Evolutionary conservation across 75 land plant species (phyloP).

Genomic region (Selaginella moellendorffii): DNA sequence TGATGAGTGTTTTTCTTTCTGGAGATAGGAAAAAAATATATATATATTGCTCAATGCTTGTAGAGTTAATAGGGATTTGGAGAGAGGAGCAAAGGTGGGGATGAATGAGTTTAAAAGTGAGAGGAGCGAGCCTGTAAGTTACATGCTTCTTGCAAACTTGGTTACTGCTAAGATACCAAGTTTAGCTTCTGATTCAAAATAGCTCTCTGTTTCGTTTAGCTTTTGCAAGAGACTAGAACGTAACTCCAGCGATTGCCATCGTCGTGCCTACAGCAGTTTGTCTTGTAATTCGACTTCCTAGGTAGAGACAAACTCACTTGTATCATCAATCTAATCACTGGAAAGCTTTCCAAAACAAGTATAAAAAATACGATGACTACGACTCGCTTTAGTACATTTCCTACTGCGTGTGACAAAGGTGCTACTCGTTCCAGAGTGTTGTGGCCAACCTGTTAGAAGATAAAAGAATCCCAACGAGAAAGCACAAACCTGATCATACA

Average conservation of each 20-base stretch:
- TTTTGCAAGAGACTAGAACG: neutral
- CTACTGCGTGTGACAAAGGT: conserved; percentile 8
- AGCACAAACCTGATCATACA: no score
- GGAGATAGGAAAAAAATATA: no score
- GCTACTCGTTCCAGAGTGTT: conserved; percentile 7
- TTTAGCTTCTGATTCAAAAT: no score
- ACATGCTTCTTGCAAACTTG: no score
- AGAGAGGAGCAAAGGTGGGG: no score
- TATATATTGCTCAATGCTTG: no score
- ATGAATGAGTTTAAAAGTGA: no score
- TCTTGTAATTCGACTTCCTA: neutral
- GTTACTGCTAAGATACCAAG: no score
- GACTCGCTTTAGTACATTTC: conserved; percentile 4
- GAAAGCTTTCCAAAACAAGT: neutral
- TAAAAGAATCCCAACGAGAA: neutral
- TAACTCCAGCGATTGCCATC: conserved; percentile 7
- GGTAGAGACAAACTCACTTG: neutral
- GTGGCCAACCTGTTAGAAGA: neutral
- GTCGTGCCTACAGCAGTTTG: conserved; percentile 1
- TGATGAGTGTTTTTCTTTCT: no score
- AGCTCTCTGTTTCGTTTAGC: no score
- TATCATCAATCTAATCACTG: neutral
- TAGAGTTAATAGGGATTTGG: no score
- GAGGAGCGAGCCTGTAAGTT: no score
- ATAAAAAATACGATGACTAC: conserved; percentile 2